Evolutionary conservation across 805 yeast species (phyloP).

Genomic region (Debaryomyces hansenii): DNA sequence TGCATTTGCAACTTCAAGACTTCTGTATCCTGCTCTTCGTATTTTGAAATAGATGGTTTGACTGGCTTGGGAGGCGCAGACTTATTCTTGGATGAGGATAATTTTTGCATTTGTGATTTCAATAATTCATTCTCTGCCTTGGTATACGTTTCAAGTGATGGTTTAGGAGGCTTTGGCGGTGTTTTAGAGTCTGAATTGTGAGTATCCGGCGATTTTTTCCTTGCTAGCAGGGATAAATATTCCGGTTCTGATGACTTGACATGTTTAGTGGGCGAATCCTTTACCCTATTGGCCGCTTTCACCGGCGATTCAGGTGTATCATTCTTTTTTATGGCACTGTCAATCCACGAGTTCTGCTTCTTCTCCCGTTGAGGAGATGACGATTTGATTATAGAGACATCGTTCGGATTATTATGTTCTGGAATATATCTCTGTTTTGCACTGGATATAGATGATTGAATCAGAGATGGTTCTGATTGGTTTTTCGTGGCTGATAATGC

Average conservation of each 20-base stretch:
- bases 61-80: slow-evolving; percentile 9
- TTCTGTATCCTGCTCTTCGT: slow-evolving; percentile 22
- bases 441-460: neutral
- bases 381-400: neutral
- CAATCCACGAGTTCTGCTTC: slow-evolving; percentile 9
- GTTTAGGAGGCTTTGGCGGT: slow-evolving; percentile 12
- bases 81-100: slow-evolving; percentile 6
- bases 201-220: neutral
- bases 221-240: neutral
- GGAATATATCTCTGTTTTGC: neutral
- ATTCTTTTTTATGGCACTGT: slow-evolving; percentile 1
- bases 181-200: neutral
- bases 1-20: slow-evolving; percentile 23
- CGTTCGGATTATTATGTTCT: neutral
- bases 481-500: slow-evolving; percentile 10
- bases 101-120: slow-evolving; percentile 22
- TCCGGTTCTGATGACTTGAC: slow-evolving; percentile 13
- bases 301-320: neutral
- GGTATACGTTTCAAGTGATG: slow-evolving; percentile 18
- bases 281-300: neutral
- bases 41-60: slow-evolving; percentile 16
- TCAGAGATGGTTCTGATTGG: neutral
- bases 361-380: slow-evolving; percentile 2
- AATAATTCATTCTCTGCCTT: slow-evolving; percentile 22
- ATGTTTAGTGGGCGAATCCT: slow-evolving; percentile 14